phyloP scores from a whole-genome alignment of 106 monocot genomes.

The Dactylorhiza incarnata region DNA sequence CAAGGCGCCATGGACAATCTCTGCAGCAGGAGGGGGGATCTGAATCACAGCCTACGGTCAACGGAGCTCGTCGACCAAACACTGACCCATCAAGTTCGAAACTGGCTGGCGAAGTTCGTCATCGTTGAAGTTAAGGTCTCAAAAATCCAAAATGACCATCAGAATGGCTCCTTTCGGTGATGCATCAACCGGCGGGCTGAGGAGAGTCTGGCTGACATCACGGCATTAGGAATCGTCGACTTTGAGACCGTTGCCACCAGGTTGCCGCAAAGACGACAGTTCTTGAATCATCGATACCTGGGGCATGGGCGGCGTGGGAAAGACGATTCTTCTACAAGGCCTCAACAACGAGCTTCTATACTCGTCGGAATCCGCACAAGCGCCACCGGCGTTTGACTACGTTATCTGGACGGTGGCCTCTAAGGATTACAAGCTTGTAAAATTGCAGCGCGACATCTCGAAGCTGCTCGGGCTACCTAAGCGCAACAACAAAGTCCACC shows the following conservation, averaged over 20 bases:
- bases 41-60: background rate
- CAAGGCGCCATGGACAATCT: background rate
- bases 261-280: background rate
- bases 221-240: background rate
- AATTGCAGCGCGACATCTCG: constrained; percentile 5
- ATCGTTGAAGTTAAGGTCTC: background rate
- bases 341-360: constrained; percentile 6
- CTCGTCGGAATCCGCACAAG: background rate
- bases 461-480: background rate
- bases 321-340: constrained; percentile 9
- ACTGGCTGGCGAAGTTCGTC: background rate
- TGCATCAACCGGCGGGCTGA: background rate
- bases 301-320: constrained; percentile 28
- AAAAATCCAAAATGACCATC: background rate
- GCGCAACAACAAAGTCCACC: too few species aligned
- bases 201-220: background rate
- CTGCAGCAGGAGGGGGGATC: background rate
- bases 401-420: constrained; percentile 3
- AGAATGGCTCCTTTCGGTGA: background rate
- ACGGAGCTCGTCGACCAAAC: background rate
- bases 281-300: constrained; percentile 14
- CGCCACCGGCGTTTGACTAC: background rate
- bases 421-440: background rate
- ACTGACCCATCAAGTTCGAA: background rate
- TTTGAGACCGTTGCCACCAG: too few species aligned